Conservation (phyloP, 306 rosid species). For the Prunus campanulata region DNA sequence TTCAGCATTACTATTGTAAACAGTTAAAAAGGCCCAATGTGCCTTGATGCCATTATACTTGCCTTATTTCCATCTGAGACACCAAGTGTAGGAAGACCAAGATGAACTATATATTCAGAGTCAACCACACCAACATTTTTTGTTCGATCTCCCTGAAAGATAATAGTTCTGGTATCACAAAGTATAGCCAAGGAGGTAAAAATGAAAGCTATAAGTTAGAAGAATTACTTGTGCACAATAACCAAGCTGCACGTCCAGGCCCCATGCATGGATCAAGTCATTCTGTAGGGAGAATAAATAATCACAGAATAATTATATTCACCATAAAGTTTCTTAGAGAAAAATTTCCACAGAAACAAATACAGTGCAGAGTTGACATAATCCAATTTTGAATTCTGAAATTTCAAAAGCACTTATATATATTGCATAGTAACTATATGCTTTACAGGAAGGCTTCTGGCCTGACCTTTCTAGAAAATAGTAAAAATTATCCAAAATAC, state of each 20-base stretch:
- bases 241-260: conserved; percentile 81
- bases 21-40: neutral
- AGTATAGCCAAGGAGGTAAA: conserved; percentile 1
- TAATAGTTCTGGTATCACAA: conserved; percentile 20
- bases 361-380: conserved; percentile 7
- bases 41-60: conserved; percentile 19
- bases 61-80: conserved; percentile 55
- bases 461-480: neutral
- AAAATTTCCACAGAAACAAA: neutral
- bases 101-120: conserved; percentile 74
- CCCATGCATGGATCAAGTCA: conserved; percentile 98
- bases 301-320: conserved; percentile 16
- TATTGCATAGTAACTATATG: neutral
- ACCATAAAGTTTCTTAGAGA: neutral
- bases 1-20: neutral
- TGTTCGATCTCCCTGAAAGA: conserved; percentile 71
- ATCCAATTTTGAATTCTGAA: neutral
- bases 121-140: conserved; percentile 81
- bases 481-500: neutral
- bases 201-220: conserved; percentile 14
- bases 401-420: neutral
- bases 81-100: conserved; percentile 90
- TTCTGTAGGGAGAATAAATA: conserved; percentile 52
- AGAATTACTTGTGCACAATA: conserved; percentile 85
- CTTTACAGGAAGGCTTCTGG: neutral